These are phyloP conservation scores for Schizochytrium sp. DNA, from an alignment of 108 stramenopile species.

Conservation along the genomic window DNA sequence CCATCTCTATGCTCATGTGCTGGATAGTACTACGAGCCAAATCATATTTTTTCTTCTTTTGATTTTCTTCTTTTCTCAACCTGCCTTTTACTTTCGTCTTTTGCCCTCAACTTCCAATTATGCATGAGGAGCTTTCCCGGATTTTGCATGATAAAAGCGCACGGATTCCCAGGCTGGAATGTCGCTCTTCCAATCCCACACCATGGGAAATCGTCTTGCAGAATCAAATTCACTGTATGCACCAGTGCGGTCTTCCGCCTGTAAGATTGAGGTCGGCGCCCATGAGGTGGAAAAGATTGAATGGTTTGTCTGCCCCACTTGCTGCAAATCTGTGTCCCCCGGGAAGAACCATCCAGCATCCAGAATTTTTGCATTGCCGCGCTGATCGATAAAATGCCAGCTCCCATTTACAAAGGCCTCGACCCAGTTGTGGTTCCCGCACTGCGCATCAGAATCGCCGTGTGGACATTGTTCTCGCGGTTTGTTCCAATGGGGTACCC, in stretches of 20 bases:
- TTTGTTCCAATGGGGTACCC: slow-evolving; percentile 4
- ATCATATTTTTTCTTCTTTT: too few species aligned
- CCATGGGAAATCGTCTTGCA: neutral
- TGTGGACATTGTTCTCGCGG: neutral
- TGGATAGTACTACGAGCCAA: too few species aligned
- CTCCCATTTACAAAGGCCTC: neutral
- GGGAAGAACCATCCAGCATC: neutral
- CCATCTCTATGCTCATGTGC: too few species aligned
- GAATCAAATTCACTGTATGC: neutral
- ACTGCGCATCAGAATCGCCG: neutral
- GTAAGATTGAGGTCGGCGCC: neutral
- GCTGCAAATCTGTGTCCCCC: neutral
- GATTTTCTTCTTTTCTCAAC: too few species aligned
- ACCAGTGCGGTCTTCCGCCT: neutral
- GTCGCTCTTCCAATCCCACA: neutral
- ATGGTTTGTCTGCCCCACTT: neutral
- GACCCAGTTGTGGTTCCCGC: slow-evolving; percentile 20
- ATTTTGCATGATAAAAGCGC: neutral
- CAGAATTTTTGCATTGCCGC: neutral
- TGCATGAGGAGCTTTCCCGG: too few species aligned
- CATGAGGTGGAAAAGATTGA: neutral
- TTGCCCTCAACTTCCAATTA: too few species aligned
- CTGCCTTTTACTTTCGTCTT: too few species aligned
- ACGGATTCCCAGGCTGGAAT: neutral
- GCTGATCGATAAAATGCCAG: slow-evolving; percentile 9